Percentiles rank a stretch among this genome's conserved stretches.
Conservation (phyloP, 2,329 filamentous ascomycete genomes). For the Aotearoamyces nothofagi region DNA sequence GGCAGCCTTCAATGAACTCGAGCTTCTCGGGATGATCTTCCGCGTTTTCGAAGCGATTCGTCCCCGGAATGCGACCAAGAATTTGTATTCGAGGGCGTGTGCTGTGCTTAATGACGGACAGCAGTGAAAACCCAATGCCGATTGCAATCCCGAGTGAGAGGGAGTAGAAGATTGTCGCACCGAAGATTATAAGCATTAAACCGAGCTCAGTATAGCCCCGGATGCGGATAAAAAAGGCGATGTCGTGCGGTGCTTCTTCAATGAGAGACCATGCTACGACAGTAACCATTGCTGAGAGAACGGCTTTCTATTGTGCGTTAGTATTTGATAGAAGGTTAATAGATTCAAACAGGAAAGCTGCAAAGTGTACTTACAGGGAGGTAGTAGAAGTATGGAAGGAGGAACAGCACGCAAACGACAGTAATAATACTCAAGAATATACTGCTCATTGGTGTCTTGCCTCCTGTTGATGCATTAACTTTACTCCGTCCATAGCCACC, state of each 20-base stretch:
- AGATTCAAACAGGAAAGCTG: slow-evolving; percentile 4
- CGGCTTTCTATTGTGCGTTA: slow-evolving; percentile 53
- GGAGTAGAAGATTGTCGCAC: slow-evolving; percentile 89
- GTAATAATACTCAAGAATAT: slow-evolving; percentile 75
- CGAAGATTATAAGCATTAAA: slow-evolving; percentile 81
- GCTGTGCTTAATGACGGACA: slow-evolving; percentile 79
- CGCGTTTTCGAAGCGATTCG: slow-evolving; percentile 73
- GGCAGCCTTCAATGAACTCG: slow-evolving; percentile 79
- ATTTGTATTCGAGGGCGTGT: slow-evolving; percentile 94
- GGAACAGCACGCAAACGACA: slow-evolving; percentile 62
- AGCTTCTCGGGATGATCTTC: slow-evolving; percentile 57
- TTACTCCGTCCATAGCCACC: slow-evolving; percentile 94
- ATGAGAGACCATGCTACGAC: slow-evolving; percentile 91
- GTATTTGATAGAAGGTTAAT: slow-evolving; percentile 6
- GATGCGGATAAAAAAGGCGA: slow-evolving; percentile 77
- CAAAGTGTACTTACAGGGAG: slow-evolving; percentile 54
- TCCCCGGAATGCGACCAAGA: slow-evolving; percentile 74
- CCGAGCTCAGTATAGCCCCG: slow-evolving; percentile 72
- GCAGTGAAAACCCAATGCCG: slow-evolving; percentile 77
- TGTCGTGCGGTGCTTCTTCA: slow-evolving; percentile 87
- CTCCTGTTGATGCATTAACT: slow-evolving; percentile 84
- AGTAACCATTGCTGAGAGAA: slow-evolving; percentile 84
- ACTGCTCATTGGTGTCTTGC: slow-evolving; percentile 85
- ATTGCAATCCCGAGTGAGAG: slow-evolving; percentile 86
- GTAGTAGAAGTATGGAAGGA: slow-evolving; percentile 88